Evolutionary conservation across 345 rosid genomes (phyloP).

Genomic region (Hevea brasiliensis): DNA sequence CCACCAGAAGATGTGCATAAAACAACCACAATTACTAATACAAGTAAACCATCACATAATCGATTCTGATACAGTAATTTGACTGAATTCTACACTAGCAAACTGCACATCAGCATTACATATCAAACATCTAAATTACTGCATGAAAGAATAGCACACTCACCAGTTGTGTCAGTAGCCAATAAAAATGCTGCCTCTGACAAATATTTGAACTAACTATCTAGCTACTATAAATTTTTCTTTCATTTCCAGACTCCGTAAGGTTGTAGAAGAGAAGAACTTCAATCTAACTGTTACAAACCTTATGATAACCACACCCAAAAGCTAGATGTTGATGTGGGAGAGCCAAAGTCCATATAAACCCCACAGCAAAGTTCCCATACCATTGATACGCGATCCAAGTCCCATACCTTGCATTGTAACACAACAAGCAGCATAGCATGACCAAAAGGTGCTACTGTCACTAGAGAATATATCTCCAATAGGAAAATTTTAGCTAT

Average conservation of each 20-base stretch:
- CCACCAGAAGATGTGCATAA: background rate
- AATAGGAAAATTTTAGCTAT: background rate
- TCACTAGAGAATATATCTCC: conserved; percentile 6
- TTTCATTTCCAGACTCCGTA: background rate
- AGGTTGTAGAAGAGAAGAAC: background rate
- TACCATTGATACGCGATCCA: too few species aligned
- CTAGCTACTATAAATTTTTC: background rate
- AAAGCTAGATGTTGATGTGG: too few species aligned
- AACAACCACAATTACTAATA: background rate
- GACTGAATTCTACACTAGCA: background rate
- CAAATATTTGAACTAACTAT: background rate
- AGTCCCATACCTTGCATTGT: too few species aligned
- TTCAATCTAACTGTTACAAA: background rate
- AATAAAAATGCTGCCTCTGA: background rate
- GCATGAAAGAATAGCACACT: background rate
- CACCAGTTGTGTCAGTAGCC: background rate
- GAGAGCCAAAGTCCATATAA: too few species aligned
- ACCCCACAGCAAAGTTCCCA: too few species aligned
- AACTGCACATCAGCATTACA: background rate
- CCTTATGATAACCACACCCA: too few species aligned
- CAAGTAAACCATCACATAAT: background rate
- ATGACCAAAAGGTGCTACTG: conserved; percentile 4
- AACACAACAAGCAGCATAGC: background rate
- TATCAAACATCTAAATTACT: background rate
- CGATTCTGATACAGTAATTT: background rate